phyloP scores from a whole-genome alignment of 2,329 filamentous ascomycete species.

The Tolypocladium pustulatum region DNA sequence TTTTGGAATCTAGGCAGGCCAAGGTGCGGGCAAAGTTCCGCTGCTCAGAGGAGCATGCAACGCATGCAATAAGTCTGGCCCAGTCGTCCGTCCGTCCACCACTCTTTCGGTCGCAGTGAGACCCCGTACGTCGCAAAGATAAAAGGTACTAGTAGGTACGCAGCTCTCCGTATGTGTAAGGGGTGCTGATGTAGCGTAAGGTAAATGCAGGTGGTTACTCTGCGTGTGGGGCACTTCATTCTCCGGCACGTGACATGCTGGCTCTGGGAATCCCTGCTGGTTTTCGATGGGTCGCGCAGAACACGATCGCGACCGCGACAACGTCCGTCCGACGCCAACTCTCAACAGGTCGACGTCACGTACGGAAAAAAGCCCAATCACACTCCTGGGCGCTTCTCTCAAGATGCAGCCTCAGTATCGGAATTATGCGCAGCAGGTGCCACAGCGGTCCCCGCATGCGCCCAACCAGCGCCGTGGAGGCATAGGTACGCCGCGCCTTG shows the following conservation, averaged over 20 bases:
- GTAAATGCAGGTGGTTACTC: neutral
- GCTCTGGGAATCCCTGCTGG: neutral
- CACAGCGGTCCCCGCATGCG: slow-evolving; percentile 37
- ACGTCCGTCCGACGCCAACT: neutral
- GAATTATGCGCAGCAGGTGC: slow-evolving; percentile 37
- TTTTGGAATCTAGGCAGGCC: no score
- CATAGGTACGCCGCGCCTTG: slow-evolving; percentile 31
- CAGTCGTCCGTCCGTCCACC: no score
- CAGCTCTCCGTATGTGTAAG: no score
- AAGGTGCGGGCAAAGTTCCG: no score
- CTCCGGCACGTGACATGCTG: neutral
- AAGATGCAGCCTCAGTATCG: slow-evolving; percentile 46
- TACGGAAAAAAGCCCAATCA: neutral
- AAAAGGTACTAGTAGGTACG: no score
- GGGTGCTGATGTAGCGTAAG: no score
- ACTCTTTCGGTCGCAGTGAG: no score
- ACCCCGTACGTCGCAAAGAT: no score
- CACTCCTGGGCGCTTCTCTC: neutral
- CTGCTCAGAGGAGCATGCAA: no score
- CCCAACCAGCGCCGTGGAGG: slow-evolving; percentile 39
- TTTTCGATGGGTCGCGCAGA: neutral
- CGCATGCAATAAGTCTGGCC: no score
- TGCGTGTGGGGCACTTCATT: neutral
- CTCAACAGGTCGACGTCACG: neutral
- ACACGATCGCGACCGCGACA: neutral